phyloP scores from a whole-genome alignment of 2,329 filamentous ascomycete genomes.

The Xylariaceae sp. region DNA sequence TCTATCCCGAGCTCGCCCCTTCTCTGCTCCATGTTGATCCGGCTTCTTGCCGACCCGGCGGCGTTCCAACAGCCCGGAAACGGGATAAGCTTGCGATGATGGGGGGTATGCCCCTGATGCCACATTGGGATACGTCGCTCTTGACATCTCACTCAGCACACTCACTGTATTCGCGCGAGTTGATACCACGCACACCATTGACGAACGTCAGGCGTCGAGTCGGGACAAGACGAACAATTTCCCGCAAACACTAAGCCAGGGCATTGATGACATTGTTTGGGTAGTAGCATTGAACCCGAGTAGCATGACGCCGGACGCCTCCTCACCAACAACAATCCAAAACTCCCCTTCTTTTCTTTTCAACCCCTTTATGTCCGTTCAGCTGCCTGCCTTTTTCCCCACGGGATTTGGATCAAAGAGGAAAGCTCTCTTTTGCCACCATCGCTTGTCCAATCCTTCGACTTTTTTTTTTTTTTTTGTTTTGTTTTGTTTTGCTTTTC shows the following conservation, averaged over 20 bases:
- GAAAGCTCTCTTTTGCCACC: not conserved
- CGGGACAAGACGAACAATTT: not conserved
- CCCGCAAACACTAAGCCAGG: not conserved
- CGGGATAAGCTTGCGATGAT: slow-evolving; percentile 2
- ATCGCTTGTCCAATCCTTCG: not conserved
- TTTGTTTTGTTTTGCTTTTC: too few species aligned
- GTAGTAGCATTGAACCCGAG: not conserved
- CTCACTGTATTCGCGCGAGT: not conserved
- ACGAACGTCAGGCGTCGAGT: not conserved
- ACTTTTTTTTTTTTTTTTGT: too few species aligned
- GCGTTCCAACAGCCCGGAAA: not conserved
- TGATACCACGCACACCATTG: not conserved
- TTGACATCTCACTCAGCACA: not conserved
- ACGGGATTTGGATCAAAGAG: not conserved
- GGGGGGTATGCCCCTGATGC: slow-evolving; percentile 8
- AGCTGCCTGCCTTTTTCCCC: not conserved
- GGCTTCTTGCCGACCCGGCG: not conserved
- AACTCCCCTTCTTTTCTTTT: too few species aligned
- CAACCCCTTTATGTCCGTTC: not conserved
- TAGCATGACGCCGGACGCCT: not conserved
- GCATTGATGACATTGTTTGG: not conserved
- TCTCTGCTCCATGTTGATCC: not conserved
- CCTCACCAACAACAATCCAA: not conserved
- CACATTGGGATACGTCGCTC: slow-evolving; percentile 14
- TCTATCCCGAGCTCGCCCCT: not conserved